These are phyloP conservation scores for Phellopilus nigrolimitatus DNA, from an alignment of 1,284 basidiomycete genomes.

Conservation along the genomic window DNA sequence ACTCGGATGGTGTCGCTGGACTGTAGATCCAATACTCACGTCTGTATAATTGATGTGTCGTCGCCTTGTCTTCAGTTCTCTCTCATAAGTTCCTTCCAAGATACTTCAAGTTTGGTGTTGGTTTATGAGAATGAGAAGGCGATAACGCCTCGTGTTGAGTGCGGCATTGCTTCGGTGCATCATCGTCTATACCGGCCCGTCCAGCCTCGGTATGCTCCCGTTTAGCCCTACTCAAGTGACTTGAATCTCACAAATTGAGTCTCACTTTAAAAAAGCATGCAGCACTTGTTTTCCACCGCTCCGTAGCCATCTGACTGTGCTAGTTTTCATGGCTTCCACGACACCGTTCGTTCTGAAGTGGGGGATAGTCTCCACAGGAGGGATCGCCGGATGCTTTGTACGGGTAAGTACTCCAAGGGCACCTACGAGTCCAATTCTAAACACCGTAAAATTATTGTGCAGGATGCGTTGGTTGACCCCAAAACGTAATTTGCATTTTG, in stretches of 20 bases:
- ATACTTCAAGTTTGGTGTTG: too few species aligned
- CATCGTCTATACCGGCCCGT: too few species aligned
- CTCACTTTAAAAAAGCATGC: background rate
- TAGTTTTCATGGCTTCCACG: constrained; percentile 23
- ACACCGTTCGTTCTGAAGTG: constrained; percentile 41
- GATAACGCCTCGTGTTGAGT: too few species aligned
- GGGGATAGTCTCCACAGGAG: constrained; percentile 54
- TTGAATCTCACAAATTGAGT: too few species aligned
- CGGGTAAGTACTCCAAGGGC: constrained; percentile 30
- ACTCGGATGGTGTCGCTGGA: too few species aligned
- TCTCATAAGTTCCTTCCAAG: background rate
- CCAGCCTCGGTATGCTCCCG: too few species aligned
- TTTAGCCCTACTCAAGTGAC: too few species aligned
- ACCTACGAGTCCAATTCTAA: background rate
- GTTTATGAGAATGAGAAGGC: too few species aligned
- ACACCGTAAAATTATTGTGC: background rate
- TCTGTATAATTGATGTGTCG: background rate
- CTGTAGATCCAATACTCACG: too few species aligned
- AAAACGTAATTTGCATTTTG: constrained; percentile 33
- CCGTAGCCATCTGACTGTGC: background rate
- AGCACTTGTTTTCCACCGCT: background rate
- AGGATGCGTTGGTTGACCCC: constrained; percentile 48
- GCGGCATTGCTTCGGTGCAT: too few species aligned
- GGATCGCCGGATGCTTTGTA: constrained; percentile 42
- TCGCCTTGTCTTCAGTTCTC: background rate